phyloP scores from a whole-genome alignment of 1,284 basidiomycete genomes.

The Moesziomyces aphidis region DNA sequence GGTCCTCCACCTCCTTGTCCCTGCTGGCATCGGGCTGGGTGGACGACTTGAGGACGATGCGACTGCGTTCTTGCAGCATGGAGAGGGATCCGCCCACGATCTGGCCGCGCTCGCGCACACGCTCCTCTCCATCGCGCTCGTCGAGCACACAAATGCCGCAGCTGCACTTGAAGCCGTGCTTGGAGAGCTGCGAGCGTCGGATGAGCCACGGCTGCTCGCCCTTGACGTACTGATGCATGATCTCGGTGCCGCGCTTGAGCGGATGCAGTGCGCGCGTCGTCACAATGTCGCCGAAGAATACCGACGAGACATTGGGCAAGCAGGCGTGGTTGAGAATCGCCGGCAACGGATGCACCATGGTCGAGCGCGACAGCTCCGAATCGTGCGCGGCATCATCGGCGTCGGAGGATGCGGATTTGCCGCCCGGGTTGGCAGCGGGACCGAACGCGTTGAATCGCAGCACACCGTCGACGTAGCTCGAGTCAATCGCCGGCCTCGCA shows the following conservation, averaged over 20 bases:
- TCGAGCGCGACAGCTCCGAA: slow-evolving; percentile 53
- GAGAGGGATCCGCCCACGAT: slow-evolving; percentile 51
- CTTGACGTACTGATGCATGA: slow-evolving; percentile 66
- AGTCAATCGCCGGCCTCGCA: slow-evolving; percentile 27
- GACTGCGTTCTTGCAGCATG: slow-evolving; percentile 58
- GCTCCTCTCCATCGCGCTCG: slow-evolving; percentile 51
- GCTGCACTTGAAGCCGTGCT: slow-evolving; percentile 63
- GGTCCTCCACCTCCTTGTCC: slow-evolving; percentile 31
- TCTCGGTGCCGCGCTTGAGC: slow-evolving; percentile 60
- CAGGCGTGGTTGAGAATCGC: slow-evolving; percentile 67
- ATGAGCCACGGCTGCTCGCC: slow-evolving; percentile 60
- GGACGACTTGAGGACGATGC: slow-evolving; percentile 52
- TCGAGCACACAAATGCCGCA: slow-evolving; percentile 62
- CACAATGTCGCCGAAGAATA: slow-evolving; percentile 65
- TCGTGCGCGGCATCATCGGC: slow-evolving; percentile 16
- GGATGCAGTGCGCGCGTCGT: slow-evolving; percentile 61
- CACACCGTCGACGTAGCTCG: slow-evolving; percentile 65
- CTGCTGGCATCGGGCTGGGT: slow-evolving; percentile 4
- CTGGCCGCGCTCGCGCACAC: slow-evolving; percentile 40
- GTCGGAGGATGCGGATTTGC: slow-evolving; percentile 17
- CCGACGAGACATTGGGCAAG: slow-evolving; percentile 65
- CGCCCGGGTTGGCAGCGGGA: slow-evolving; percentile 55
- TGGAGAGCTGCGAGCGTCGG: slow-evolving; percentile 57
- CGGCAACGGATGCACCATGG: slow-evolving; percentile 66
- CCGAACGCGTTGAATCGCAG: slow-evolving; percentile 67